Evolutionary conservation across 2,329 filamentous ascomycete genomes (phyloP).

Genomic region (Venturia asperata): DNA sequence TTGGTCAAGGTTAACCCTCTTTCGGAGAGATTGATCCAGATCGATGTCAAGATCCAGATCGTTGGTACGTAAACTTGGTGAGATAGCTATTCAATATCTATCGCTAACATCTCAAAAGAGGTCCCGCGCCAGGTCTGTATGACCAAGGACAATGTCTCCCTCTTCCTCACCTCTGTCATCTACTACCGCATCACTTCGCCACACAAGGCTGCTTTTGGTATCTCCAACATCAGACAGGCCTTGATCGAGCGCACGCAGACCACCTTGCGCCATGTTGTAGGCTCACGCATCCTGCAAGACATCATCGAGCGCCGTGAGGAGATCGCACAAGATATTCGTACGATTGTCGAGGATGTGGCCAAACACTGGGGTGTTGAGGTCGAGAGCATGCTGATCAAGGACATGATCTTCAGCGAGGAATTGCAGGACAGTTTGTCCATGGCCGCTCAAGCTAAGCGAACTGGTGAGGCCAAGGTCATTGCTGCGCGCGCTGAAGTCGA

Average conservation of each 20-base stretch:
- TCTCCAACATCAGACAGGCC: conserved; percentile 90
- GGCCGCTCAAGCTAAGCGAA: conserved; percentile 97
- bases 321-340: conserved; percentile 86
- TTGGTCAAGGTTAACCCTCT: conserved; percentile 97
- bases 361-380: conserved; percentile 91
- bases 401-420: conserved; percentile 94
- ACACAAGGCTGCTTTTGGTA: conserved; percentile 95
- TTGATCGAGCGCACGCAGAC: conserved; percentile 97
- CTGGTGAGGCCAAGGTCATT: conserved; percentile 97
- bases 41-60: conserved; percentile 99
- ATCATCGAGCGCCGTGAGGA: conserved; percentile 98
- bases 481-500: conserved; percentile 95
- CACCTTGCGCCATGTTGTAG: conserved; percentile 91
- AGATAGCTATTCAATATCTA: background rate
- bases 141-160: conserved; percentile 98
- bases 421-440: conserved; percentile 94
- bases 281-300: conserved; percentile 90
- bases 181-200: conserved; percentile 97
- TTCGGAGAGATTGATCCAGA: conserved; percentile 78
- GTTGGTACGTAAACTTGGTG: conserved; percentile 46
- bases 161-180: conserved; percentile 91
- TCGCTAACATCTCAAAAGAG: conserved; percentile 42
- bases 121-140: conserved; percentile 96
- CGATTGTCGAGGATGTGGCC: conserved; percentile 96
- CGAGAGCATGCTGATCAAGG: conserved; percentile 98